phyloP scores from a whole-genome alignment of 345 rosid genomes.

The Boechera divaricarpa region DNA sequence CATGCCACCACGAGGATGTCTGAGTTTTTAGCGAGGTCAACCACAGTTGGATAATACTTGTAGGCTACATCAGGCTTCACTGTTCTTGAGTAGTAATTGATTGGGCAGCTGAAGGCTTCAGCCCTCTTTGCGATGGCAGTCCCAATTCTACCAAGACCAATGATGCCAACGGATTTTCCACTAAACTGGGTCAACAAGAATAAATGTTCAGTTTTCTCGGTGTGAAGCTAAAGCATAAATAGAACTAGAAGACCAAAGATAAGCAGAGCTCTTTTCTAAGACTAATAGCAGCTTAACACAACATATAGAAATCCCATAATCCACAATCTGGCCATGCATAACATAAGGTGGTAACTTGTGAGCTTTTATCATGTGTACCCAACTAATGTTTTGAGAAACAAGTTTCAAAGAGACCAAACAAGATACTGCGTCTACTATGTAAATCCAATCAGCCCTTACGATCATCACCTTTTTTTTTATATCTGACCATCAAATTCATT shows the following conservation, averaged over 20 bases:
- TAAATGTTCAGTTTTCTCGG: background rate
- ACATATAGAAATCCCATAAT: background rate
- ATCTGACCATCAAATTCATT: too few species aligned
- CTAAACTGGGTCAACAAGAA: slow-evolving; percentile 55
- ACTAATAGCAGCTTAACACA: background rate
- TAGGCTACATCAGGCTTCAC: slow-evolving; percentile 53
- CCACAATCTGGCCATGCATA: background rate
- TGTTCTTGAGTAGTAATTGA: slow-evolving; percentile 65
- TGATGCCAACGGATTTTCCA: slow-evolving; percentile 70
- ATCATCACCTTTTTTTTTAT: too few species aligned
- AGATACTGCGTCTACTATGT: background rate
- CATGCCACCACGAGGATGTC: slow-evolving; percentile 75
- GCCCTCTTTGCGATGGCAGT: slow-evolving; percentile 74
- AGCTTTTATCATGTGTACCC: too few species aligned
- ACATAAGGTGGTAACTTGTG: too few species aligned
- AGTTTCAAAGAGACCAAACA: background rate
- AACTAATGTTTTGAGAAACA: too few species aligned
- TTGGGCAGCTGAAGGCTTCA: slow-evolving; percentile 73
- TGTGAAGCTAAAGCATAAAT: slow-evolving; percentile 1
- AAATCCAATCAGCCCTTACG: background rate
- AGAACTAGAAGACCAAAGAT: background rate
- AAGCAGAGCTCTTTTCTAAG: slow-evolving; percentile 5
- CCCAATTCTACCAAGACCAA: slow-evolving; percentile 80
- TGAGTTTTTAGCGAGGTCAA: slow-evolving; percentile 64
- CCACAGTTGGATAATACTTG: slow-evolving; percentile 57